A percentile compares a stretch with the other conserved stretches of the same genome.
Evolutionary conservation across 805 yeast genomes (phyloP).

Genomic region (Yarrowia sp.): DNA sequence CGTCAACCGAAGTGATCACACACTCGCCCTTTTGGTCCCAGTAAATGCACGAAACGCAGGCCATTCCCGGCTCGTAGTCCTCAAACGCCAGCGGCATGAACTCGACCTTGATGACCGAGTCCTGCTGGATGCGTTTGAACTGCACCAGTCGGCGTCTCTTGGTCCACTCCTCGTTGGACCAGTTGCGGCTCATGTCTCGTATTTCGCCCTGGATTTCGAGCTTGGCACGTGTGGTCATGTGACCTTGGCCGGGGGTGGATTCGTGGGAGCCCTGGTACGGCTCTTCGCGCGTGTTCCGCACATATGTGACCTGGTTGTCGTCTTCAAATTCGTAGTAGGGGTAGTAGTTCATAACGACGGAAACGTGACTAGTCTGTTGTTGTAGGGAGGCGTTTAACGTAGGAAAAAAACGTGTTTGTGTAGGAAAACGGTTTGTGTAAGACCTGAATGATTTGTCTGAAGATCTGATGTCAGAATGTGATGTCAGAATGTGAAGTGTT

Average conservation of each 20-base stretch:
- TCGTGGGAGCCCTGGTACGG: constrained; percentile 35
- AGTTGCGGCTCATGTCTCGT: constrained; percentile 53
- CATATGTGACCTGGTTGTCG: constrained; percentile 37
- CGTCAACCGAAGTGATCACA: constrained; percentile 70
- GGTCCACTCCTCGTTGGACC: constrained; percentile 57
- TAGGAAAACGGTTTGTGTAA: no score
- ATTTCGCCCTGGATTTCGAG: constrained; percentile 48
- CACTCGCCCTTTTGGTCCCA: constrained; percentile 59
- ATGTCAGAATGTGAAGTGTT: no score
- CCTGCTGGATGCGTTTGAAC: constrained; percentile 53
- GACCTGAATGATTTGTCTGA: no score
- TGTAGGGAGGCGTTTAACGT: no score
- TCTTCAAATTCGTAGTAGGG: constrained; percentile 36
- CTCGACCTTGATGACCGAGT: constrained; percentile 51
- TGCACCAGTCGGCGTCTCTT: constrained; percentile 58
- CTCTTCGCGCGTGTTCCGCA: constrained; percentile 37
- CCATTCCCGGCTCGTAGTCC: constrained; percentile 53
- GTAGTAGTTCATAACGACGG: constrained; percentile 21
- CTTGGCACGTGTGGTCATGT: constrained; percentile 44
- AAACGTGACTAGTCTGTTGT: no score
- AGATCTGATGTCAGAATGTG: no score
- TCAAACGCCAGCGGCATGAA: constrained; percentile 52
- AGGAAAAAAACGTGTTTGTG: no score
- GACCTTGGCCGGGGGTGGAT: background rate
- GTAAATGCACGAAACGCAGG: constrained; percentile 65